Base-by-base conservation (phyloP, 257 asterid species). In the Solanum medicagineum region DNA sequence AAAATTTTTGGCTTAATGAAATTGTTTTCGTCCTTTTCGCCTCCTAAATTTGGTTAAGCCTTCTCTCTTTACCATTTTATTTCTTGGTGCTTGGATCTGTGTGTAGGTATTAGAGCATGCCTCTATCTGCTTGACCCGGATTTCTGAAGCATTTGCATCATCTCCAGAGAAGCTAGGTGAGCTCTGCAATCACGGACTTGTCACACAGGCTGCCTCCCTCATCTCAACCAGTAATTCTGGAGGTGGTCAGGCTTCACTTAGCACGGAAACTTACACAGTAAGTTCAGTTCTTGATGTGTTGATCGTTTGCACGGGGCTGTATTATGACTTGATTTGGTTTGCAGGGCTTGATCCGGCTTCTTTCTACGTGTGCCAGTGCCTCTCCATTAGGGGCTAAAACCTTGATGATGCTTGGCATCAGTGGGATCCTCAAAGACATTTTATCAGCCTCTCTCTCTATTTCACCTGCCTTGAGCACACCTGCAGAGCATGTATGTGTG, bases 281-380 rank as follows among this genome's bases (percentile, higher is more conserved):
- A 87, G 86, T 70, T 80, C 71, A 65, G 24, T 85, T 49, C 26
- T 85, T 56, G 68, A 51, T 77, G 62, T 77, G 69, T 44, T 83
- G 74, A 77, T 77, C 44, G 4, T 77, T 51, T 51, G 51, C 63
- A 51, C 55, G 60, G 85, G 80, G 82, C 55, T 73, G 85, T 60
- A 42, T 57, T 82, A 10, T 92, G 91, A 92, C 86, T 32, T 63
- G 83, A 51, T 79, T 47, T 86, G 10, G 77, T 74, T 22, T 90
- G 92, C 92, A 97, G 99, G 99, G 98, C 74, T 94, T 95, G 93
- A 91, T 97, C 81, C 95, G 96, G 81, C 96, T 95, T 87, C 98
- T 97, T 85, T 95, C 98, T 16, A 93, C 97, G 24, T 95, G 98
- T 77, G 97, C 98, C 81, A 94, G 92, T 85, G 99, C 99, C 75